Evolutionary conservation across 2,329 filamentous ascomycete genomes (phyloP).

Genomic region (Raffaelea albimanens): DNA sequence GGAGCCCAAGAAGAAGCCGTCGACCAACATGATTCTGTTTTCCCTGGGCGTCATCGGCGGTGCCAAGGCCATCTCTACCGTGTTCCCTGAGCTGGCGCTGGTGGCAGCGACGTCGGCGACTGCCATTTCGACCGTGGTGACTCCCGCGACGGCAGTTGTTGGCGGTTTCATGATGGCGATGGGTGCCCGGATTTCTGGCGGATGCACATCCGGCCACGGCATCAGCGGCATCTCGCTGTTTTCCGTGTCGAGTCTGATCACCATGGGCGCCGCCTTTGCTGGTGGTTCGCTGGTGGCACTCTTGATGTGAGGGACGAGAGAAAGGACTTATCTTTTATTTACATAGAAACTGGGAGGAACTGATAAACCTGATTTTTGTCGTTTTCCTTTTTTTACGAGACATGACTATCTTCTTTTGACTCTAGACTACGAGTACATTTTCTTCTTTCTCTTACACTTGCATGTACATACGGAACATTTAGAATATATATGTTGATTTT

Average conservation of each 20-base stretch:
- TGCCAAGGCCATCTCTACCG: background rate
- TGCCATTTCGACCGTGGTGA: conserved; percentile 12
- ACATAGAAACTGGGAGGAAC: too few relatives aligned
- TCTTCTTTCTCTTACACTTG: too few relatives aligned
- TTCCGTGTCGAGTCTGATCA: conserved; percentile 52
- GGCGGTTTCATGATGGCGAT: conserved; percentile 51
- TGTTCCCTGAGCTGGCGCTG: conserved; percentile 6
- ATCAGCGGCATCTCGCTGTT: conserved; percentile 58
- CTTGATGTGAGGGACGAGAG: conserved; percentile 1
- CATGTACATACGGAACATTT: too few relatives aligned
- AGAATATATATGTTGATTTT: too few relatives aligned
- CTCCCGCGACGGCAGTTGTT: conserved; percentile 29
- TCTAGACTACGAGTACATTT: too few relatives aligned
- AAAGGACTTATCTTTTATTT: too few relatives aligned
- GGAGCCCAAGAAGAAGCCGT: conserved; percentile 3
- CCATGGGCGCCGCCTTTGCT: conserved; percentile 48
- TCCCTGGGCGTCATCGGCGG: conserved; percentile 23
- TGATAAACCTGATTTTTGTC: too few relatives aligned
- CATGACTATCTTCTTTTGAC: too few relatives aligned
- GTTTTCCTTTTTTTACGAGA: too few relatives aligned
- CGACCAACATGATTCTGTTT: conserved; percentile 7
- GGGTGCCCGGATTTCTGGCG: conserved; percentile 53
- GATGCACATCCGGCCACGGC: conserved; percentile 61
- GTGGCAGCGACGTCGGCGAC: background rate
- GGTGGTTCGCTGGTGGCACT: conserved; percentile 25